Percentiles rank a stretch among this genome's conserved stretches.
These are phyloP conservation scores for Pseudisothecium myosuroides DNA, from an alignment of 225 moss, liverwort and hornwort genomes.

Conservation along the genomic window DNA sequence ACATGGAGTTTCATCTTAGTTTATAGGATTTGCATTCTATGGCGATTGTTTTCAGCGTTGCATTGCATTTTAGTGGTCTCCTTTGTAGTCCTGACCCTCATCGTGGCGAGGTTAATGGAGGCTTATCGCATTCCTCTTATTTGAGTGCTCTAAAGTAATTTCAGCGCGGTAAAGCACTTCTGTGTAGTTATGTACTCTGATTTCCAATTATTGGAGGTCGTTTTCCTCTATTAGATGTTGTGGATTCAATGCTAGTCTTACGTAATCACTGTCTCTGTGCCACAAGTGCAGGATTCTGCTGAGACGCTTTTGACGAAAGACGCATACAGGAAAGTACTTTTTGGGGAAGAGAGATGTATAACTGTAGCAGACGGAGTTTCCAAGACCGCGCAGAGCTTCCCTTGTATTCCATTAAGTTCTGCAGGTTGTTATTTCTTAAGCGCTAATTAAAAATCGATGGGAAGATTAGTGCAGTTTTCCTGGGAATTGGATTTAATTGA, in stretches of 20 bases:
- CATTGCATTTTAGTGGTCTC: background rate
- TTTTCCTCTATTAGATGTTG: background rate
- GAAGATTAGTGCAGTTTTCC: background rate
- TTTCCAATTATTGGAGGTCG: background rate
- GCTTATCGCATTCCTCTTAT: background rate
- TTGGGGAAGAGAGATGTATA: slow-evolving; percentile 32
- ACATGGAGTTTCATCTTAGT: background rate
- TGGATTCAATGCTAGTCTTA: background rate
- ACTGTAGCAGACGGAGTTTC: background rate
- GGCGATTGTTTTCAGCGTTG: background rate
- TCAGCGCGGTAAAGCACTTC: background rate
- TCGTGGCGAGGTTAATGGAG: background rate
- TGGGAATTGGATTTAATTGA: background rate
- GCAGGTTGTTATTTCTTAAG: slow-evolving; percentile 17
- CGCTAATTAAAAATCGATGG: background rate
- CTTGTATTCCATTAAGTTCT: background rate
- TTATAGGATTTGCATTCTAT: background rate
- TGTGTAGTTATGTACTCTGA: background rate
- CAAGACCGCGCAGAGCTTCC: slow-evolving; percentile 4
- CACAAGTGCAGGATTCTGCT: slow-evolving; percentile 42
- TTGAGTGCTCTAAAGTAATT: background rate
- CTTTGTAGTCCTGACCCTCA: background rate
- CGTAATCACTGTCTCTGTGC: background rate
- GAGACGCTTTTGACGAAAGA: slow-evolving; percentile 54
- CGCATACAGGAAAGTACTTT: slow-evolving; percentile 61